A percentile compares a stretch with the other conserved stretches of the same genome.
Evolutionary conservation across 345 rosid species (phyloP).

Genomic region (Eucalyptus cladocalyx): DNA sequence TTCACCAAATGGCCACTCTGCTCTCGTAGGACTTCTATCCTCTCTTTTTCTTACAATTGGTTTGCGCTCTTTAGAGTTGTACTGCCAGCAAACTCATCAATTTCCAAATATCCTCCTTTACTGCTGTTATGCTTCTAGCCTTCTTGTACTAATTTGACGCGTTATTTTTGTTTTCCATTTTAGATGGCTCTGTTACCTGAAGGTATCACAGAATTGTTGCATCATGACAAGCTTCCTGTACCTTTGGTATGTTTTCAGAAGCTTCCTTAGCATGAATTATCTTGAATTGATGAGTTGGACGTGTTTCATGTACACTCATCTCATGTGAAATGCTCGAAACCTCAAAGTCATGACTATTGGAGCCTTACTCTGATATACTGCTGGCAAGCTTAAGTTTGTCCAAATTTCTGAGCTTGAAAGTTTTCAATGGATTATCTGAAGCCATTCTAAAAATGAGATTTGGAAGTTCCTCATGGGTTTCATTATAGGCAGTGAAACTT

Average conservation of each 20-base stretch:
- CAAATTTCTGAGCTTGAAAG: neutral
- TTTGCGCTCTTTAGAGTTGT: neutral
- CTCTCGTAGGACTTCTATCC: neutral
- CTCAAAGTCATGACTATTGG: neutral
- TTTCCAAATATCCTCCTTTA: neutral
- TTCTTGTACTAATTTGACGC: neutral
- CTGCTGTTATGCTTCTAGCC: neutral
- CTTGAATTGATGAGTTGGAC: neutral
- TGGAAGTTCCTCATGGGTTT: neutral
- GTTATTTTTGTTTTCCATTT: constrained; percentile 6
- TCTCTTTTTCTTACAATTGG: neutral
- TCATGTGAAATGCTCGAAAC: neutral
- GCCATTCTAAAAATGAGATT: neutral
- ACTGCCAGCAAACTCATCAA: neutral
- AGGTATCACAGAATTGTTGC: constrained; percentile 86
- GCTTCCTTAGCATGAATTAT: neutral
- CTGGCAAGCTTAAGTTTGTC: neutral
- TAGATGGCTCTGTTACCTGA: constrained; percentile 99
- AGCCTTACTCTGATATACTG: neutral
- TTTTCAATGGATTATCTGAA: neutral
- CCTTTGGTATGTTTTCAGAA: constrained; percentile 62
- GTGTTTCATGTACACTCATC: neutral
- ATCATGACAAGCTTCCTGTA: constrained; percentile 71
- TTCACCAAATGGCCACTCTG: neutral
- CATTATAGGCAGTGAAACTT: neutral